Evolutionary conservation across 2,329 filamentous ascomycete genomes (phyloP).

Genomic region (Aspergillus latus): DNA sequence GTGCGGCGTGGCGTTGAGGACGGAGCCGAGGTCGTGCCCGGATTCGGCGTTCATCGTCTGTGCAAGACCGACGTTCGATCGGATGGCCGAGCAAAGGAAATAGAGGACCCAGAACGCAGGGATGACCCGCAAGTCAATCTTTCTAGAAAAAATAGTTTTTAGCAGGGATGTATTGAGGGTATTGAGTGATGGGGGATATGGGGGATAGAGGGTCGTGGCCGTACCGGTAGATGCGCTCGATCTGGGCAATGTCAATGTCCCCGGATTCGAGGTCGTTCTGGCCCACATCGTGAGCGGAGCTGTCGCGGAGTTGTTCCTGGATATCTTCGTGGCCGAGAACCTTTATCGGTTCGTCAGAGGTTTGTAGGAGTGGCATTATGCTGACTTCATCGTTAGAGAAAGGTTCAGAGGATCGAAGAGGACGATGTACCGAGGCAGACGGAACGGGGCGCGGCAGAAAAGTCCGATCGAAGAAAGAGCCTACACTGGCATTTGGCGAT

Average conservation of each 20-base stretch:
- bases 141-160: slow-evolving; percentile 36
- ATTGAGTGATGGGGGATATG: too few relatives aligned
- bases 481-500: too few relatives aligned
- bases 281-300: background rate
- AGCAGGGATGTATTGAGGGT: background rate
- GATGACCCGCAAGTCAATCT: slow-evolving; percentile 59
- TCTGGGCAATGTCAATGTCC: slow-evolving; percentile 30
- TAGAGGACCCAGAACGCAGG: slow-evolving; percentile 86
- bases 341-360: background rate
- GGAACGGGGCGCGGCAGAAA: background rate
- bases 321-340: slow-evolving; percentile 14
- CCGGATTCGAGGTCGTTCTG: slow-evolving; percentile 10
- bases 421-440: too few relatives aligned
- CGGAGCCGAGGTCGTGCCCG: slow-evolving; percentile 71
- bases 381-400: background rate
- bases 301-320: slow-evolving; percentile 6
- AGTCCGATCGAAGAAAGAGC: background rate
- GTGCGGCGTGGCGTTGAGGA: slow-evolving; percentile 67
- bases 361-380: slow-evolving; percentile 2
- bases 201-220: background rate
- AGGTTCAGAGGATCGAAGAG: background rate
- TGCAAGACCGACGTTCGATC: slow-evolving; percentile 88
- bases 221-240: slow-evolving; percentile 43
- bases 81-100: slow-evolving; percentile 87
- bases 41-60: slow-evolving; percentile 81